Conservation (phyloP, 805 yeast genomes). For the Starmerella lactis-condensi region DNA sequence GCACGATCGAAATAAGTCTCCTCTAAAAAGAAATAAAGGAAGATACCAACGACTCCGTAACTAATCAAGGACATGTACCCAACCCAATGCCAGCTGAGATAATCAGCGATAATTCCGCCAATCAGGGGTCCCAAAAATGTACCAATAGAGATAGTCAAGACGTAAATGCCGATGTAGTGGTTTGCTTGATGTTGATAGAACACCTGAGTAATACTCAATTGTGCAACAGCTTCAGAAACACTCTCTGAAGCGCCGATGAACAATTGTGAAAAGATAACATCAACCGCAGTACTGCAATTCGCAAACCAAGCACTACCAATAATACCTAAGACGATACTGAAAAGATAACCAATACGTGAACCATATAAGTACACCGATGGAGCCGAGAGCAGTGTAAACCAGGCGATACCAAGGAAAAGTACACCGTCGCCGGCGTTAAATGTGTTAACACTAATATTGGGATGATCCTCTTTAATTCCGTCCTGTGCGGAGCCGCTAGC, state of each 20-base stretch:
- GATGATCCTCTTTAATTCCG: slow-evolving; percentile 38
- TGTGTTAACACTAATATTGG: slow-evolving; percentile 40
- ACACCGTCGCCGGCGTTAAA: slow-evolving; percentile 76
- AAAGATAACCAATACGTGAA: slow-evolving; percentile 49
- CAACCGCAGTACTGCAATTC: slow-evolving; percentile 32
- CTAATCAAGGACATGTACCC: slow-evolving; percentile 50
- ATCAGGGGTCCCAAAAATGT: slow-evolving; percentile 63
- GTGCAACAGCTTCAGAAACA: slow-evolving; percentile 61
- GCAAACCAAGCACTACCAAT: slow-evolving; percentile 61
- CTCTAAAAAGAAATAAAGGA: slow-evolving; percentile 43
- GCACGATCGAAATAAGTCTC: slow-evolving; percentile 39
- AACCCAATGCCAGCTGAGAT: slow-evolving; percentile 59
- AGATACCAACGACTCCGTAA: slow-evolving; percentile 38
- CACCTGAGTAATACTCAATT: slow-evolving; percentile 47
- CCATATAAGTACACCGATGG: slow-evolving; percentile 18
- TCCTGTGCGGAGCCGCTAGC: slow-evolving; percentile 59
- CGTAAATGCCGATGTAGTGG: slow-evolving; percentile 51
- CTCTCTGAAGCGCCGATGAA: slow-evolving; percentile 70
- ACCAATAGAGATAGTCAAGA: slow-evolving; percentile 56
- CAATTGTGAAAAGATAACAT: slow-evolving; percentile 58
- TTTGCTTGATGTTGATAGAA: slow-evolving; percentile 66
- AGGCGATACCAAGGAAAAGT: slow-evolving; percentile 49
- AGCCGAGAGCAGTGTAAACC: slow-evolving; percentile 34
- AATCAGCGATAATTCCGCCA: slow-evolving; percentile 51
- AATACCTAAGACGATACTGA: slow-evolving; percentile 42